These are phyloP conservation scores for Allomyces arbusculus DNA, from an alignment of 192 early-diverging fungal genomes.

Conservation along the genomic window DNA sequence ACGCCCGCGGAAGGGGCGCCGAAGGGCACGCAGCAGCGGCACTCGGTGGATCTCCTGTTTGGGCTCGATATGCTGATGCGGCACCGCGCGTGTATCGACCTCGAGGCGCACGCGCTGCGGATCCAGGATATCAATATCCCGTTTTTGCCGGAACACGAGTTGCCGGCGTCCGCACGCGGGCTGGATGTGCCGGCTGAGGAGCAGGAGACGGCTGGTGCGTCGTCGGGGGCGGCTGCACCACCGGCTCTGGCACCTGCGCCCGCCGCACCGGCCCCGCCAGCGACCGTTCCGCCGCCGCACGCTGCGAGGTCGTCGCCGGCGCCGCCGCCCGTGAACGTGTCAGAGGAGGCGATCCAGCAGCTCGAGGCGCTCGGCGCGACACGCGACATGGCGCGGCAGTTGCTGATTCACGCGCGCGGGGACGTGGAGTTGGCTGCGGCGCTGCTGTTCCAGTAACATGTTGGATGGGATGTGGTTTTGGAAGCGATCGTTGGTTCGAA, in stretches of 20 bases:
- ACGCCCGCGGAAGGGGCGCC: not conserved
- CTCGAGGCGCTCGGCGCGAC: slow-evolving; percentile 59
- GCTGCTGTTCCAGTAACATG: slow-evolving; percentile 45
- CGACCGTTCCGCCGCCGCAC: slow-evolving; percentile 6
- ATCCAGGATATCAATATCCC: slow-evolving; percentile 61
- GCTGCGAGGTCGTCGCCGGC: slow-evolving; percentile 14
- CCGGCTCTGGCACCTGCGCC: not conserved
- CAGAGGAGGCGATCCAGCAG: slow-evolving; percentile 47
- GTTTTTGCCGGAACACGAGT: slow-evolving; percentile 79
- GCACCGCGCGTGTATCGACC: slow-evolving; percentile 79
- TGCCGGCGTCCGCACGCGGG: slow-evolving; percentile 35
- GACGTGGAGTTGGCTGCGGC: slow-evolving; percentile 73
- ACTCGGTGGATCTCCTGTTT: slow-evolving; percentile 59
- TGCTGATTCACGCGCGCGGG: slow-evolving; percentile 57
- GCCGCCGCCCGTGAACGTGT: slow-evolving; percentile 13
- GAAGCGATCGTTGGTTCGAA: no score
- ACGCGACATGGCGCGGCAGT: slow-evolving; percentile 55
- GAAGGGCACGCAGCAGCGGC: slow-evolving; percentile 36
- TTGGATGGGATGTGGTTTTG: not conserved
- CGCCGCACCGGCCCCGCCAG: slow-evolving; percentile 1
- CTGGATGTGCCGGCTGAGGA: slow-evolving; percentile 11
- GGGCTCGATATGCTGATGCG: slow-evolving; percentile 90
- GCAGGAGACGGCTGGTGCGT: slow-evolving; percentile 5
- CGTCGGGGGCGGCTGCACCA: slow-evolving; percentile 6
- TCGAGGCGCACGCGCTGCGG: slow-evolving; percentile 55